Conservation (phyloP, 768 basidiomycete genomes). For the Tulasnella sp. region DNA sequence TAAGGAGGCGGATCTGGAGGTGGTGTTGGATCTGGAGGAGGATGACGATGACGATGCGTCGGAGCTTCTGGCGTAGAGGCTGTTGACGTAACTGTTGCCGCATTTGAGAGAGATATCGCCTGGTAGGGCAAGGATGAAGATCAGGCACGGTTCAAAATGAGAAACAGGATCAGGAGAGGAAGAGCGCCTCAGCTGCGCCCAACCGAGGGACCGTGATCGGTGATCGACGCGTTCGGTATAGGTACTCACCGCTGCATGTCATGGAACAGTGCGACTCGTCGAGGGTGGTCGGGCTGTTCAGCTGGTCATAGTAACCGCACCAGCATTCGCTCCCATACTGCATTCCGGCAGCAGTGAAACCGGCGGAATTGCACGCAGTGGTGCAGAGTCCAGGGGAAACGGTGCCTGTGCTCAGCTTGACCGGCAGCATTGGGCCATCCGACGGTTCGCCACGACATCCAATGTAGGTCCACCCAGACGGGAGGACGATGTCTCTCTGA, state of each 20-base stretch:
- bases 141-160: not conserved
- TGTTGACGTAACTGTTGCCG: not conserved
- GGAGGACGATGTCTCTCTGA: not conserved
- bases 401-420: not conserved
- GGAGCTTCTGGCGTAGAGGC: not conserved
- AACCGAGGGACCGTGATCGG: not conserved
- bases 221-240: not conserved
- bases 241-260: not conserved
- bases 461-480: slow-evolving; percentile 10
- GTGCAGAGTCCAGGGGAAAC: slow-evolving; percentile 9
- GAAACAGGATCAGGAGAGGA: not conserved
- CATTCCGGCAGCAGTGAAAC: slow-evolving; percentile 16
- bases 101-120: not conserved
- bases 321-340: slow-evolving; percentile 24
- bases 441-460: not conserved
- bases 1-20: not conserved
- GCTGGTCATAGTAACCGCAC: slow-evolving; percentile 3
- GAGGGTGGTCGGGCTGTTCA: not conserved
- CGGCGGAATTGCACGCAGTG: not conserved
- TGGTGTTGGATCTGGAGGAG: not conserved
- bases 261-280: not conserved
- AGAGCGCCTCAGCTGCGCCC: too few relatives aligned
- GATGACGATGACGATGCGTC: not conserved
- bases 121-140: not conserved
- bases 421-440: not conserved